Percentiles rank a stretch among this genome's conserved stretches.
Conservation (phyloP, 441 rosid species). For the Adansonia gregorii region DNA sequence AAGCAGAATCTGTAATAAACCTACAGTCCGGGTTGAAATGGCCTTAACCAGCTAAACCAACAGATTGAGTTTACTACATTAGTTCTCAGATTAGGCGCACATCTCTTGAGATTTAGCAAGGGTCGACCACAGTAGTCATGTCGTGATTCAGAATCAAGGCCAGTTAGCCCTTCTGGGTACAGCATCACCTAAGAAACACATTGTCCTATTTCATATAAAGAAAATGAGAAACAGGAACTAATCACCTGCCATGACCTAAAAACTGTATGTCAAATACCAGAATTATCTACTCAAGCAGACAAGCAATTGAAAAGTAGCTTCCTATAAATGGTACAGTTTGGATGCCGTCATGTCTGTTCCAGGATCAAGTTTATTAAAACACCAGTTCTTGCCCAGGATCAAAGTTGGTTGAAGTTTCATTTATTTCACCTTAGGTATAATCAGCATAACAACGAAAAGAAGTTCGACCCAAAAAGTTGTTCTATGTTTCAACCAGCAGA, state of each 20-base stretch:
- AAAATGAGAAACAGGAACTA: background rate
- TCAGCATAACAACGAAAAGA: background rate
- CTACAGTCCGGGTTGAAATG: background rate
- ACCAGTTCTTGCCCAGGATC: background rate
- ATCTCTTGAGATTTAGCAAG: background rate
- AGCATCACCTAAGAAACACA: background rate
- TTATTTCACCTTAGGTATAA: background rate
- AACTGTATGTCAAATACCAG: background rate
- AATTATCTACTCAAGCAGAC: constrained; percentile 1
- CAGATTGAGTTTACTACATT: background rate
- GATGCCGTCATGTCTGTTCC: background rate
- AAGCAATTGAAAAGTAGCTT: background rate
- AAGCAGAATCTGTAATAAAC: background rate
- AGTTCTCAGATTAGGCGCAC: background rate
- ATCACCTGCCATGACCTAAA: background rate
- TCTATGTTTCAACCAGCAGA: background rate
- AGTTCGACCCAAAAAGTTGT: background rate
- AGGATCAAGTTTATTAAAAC: background rate
- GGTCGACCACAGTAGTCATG: background rate
- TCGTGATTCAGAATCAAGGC: background rate
- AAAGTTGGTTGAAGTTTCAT: background rate
- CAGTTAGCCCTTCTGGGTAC: background rate
- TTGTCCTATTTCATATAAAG: background rate
- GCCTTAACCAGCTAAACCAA: constrained; percentile 6
- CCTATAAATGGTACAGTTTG: background rate